Conservation (phyloP, 495 filamentous ascomycete species). For the Recurvomyces mirabilis region DNA sequence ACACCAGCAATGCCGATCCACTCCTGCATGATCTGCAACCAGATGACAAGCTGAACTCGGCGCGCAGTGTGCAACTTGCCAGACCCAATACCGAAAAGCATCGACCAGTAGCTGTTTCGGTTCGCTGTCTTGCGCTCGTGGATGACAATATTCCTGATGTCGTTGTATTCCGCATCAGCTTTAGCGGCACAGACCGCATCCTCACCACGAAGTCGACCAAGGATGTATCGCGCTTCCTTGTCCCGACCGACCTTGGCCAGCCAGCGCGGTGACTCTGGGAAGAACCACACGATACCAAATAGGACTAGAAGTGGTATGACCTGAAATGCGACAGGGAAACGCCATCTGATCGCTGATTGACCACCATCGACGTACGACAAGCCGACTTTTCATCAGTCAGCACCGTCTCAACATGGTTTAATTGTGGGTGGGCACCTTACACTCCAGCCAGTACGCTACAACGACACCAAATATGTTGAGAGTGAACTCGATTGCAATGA, state of each 20-base stretch:
- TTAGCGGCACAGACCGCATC: slow-evolving; percentile 38
- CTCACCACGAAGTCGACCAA: slow-evolving; percentile 51
- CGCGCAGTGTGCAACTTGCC: slow-evolving; percentile 55
- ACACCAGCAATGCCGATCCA: slow-evolving; percentile 55
- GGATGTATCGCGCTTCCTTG: slow-evolving; percentile 41
- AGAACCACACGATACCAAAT: slow-evolving; percentile 19
- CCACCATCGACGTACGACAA: not conserved
- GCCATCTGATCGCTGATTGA: not conserved
- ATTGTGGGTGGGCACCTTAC: slow-evolving; percentile 30
- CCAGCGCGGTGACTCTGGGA: slow-evolving; percentile 19
- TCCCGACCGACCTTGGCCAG: slow-evolving; percentile 24
- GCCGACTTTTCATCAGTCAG: too few relatives aligned
- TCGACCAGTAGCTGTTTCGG: slow-evolving; percentile 45
- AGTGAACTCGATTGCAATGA: slow-evolving; percentile 64
- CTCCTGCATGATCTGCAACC: slow-evolving; percentile 63
- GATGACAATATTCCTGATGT: slow-evolving; percentile 49
- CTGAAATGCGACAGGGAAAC: slow-evolving; percentile 60
- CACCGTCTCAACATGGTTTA: too few relatives aligned
- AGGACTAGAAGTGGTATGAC: slow-evolving; percentile 50
- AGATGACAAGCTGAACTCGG: slow-evolving; percentile 57
- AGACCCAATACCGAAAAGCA: slow-evolving; percentile 53
- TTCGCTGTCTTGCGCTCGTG: slow-evolving; percentile 42
- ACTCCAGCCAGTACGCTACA: slow-evolving; percentile 63
- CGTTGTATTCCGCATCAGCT: slow-evolving; percentile 52
- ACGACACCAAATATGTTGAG: slow-evolving; percentile 66